Base-by-base conservation (phyloP, 805 yeast genomes). In the Yarrowia bubula region DNA sequence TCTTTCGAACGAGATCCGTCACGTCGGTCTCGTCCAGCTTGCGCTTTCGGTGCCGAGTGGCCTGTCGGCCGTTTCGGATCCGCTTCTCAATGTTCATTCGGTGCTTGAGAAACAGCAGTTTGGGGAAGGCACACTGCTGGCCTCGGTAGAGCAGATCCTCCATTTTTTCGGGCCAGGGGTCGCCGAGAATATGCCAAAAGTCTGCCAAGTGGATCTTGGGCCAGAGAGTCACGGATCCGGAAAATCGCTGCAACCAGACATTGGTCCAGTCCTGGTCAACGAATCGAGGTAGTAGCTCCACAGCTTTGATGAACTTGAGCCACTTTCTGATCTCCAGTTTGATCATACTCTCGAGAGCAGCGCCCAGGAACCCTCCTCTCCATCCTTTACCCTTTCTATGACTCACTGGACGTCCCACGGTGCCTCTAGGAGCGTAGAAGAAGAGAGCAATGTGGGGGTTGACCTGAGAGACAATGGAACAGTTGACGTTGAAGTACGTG, bases 201-300 rank as follows among this genome's bases (percentile, higher is more conserved):
- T 89, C 95, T 38, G 73, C 73, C 11, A 87, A 72, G 39, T 77
- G 77, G 68, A 86, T 82, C 68, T 86, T 82, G 2, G 95, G 95
- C 86, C 90, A 89, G 18, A 89, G 79, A 0, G 95, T 89, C 10
- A 89, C 85, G 0, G 89, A 81, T 0, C 96, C 96, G 51, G 86
- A 83, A 71, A 89, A 89, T 66, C 81, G 77, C 76, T 89, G 96
- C 33, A 89, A 75, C 81, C 89, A 89, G 15, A 89, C 81, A 70
- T 83, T 85, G 68, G 90, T 86, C 93, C 93, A 89, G 74, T 89
- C 95, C 73, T 86, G 90, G 69, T 87, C 87, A 77, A 86, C 75
- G 47, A 88, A 73, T 67, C 83, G 82, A 1, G 96, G 96, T 53
- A 88, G 77, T 28, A 89, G 76, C 67, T 88, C 90, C 60, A 89